Evolutionary conservation across 352 stramenopile genomes (phyloP), one percentile per base, ranked within the genome.

Genomic region (Phytophthora kernoviae): DNA sequence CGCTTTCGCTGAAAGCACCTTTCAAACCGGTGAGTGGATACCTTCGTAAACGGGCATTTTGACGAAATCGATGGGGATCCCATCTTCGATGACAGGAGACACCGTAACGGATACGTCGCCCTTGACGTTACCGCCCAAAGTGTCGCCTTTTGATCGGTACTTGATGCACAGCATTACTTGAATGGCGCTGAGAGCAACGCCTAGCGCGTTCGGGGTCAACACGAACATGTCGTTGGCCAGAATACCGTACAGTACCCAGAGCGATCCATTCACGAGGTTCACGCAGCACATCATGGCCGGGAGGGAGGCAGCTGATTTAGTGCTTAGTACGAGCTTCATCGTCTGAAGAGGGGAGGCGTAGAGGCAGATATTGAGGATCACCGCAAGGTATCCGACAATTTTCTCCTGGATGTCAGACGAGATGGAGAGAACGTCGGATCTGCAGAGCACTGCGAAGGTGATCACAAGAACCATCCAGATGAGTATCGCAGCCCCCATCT

Each of bases 141-240:
- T 43, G 17, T 50, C 15, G 11, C 21, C 30, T n/a, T 20, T 42
- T 12, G 55, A n/a, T 27, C 60, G 60, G 57, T 73, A 87, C 24
- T 72, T 68, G 21, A 77, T n/a, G 54, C 73, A 81, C 10, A 84
- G 46, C 10, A 12, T 24, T 58, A 73, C 62, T 60, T 80, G 70
- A 24, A 80, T 41, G 30, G 21, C 12, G 18, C 66, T 70, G 15
- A 82, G 54, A 12, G 58, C 40, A 15, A 75, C 44, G 8, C 62
- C 60, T 33, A 73, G 33, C 5, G 62, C 58, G 48, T 83, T 79
- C 6, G 67, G 63, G 1, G 39, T 66, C 30, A 75, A 40, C 34
- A 75, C 58, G 58, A 75, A 72, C 48, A 75, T 67, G 27, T 75
- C 62, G 49, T 63, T 39, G 53, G 62, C 50, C 27, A 72, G 34